A percentile compares a stretch with the other conserved stretches of the same genome.
Evolutionary conservation across 345 rosid genomes (phyloP).

Genomic region (Eucalyptus cladocalyx): DNA sequence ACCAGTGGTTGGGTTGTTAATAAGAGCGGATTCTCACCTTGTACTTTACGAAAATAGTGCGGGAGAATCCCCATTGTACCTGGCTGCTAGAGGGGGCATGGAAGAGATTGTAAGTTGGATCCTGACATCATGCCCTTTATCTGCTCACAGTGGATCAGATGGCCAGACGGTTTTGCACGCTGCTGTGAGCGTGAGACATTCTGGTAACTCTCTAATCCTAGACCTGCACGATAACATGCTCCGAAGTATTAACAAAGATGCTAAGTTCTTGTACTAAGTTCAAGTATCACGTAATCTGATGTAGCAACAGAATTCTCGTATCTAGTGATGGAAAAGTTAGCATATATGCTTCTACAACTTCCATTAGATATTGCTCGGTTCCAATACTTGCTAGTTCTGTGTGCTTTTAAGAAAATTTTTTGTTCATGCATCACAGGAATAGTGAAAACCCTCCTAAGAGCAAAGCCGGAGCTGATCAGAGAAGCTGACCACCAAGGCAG

Average conservation of each 20-base stretch:
- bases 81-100: not conserved
- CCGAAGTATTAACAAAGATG: not conserved
- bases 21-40: not conserved
- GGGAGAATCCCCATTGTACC: not conserved
- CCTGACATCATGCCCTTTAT: not conserved
- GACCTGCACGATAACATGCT: not conserved
- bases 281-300: not conserved
- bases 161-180: not conserved
- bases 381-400: not conserved
- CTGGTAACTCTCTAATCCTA: not conserved
- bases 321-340: not conserved
- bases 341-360: not conserved
- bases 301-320: not conserved
- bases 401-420: not conserved
- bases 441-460: not conserved
- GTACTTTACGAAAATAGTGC: not conserved
- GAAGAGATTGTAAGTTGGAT: not conserved
- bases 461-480: not conserved
- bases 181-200: not conserved
- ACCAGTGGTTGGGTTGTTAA: not conserved
- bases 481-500: not conserved
- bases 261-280: not conserved
- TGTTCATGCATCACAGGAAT: not conserved
- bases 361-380: not conserved
- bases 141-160: not conserved